Percentiles rank a stretch among this genome's conserved stretches.
Evolutionary conservation across 257 asterid genomes (phyloP).

Genomic region (Knoxia roxburghii): DNA sequence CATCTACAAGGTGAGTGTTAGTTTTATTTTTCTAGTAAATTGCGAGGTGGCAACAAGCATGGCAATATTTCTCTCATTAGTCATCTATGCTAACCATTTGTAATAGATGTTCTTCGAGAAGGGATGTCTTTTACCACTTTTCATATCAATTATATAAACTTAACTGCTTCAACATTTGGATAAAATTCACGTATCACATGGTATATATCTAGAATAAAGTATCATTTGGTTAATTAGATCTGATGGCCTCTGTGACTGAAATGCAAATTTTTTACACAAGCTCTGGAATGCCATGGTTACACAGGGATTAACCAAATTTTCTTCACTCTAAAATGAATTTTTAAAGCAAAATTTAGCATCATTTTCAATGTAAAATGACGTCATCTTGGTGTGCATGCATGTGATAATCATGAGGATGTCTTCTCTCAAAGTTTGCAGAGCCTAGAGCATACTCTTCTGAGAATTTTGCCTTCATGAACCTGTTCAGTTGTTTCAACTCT

Average conservation of each 20-base stretch:
- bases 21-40: background rate
- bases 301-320: background rate
- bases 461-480: constrained; percentile 1
- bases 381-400: background rate
- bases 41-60: background rate
- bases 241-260: background rate
- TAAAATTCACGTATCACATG: background rate
- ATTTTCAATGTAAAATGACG: background rate
- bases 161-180: background rate
- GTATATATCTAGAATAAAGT: too few relatives aligned
- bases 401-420: background rate
- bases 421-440: too few relatives aligned
- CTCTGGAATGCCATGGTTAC: background rate
- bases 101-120: background rate
- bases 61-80: background rate
- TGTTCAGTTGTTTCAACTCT: background rate
- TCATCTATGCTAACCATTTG: background rate
- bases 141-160: background rate
- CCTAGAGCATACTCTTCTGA: background rate
- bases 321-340: background rate
- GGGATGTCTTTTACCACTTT: background rate
- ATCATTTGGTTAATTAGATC: background rate
- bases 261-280: background rate
- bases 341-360: background rate
- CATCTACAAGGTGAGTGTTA: constrained; percentile 68